Conservation (phyloP, 495 filamentous ascomycete genomes). For the Neurospora sp. region DNA sequence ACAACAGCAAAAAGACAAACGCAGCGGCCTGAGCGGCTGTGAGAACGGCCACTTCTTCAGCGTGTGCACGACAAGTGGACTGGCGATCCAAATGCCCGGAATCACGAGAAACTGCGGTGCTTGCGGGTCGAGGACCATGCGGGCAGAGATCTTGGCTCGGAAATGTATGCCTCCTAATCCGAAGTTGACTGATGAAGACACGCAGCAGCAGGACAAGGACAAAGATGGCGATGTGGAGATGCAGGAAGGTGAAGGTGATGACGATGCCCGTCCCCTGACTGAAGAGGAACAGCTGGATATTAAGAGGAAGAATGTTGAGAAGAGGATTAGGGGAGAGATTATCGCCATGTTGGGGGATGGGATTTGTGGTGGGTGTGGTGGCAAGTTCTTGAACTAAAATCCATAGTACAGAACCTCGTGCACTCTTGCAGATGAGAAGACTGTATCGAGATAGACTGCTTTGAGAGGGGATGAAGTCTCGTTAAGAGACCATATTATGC, state of each 20-base stretch:
- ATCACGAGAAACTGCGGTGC: slow-evolving; percentile 32
- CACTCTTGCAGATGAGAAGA: not conserved
- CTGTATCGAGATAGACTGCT: not conserved
- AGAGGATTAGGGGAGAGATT: slow-evolving; percentile 11
- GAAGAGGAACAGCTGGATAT: slow-evolving; percentile 7
- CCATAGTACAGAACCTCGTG: not conserved
- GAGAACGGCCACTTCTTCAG: slow-evolving; percentile 19
- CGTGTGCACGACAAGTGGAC: slow-evolving; percentile 33
- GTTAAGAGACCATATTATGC: not conserved
- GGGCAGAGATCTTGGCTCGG: slow-evolving; percentile 17
- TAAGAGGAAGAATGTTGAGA: slow-evolving; percentile 10
- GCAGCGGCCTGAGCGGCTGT: slow-evolving; percentile 17
- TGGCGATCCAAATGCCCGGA: slow-evolving; percentile 34
- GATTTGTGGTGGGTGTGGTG: slow-evolving; percentile 33
- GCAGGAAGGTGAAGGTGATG: not conserved
- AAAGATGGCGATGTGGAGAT: not conserved
- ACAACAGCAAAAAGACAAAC: not conserved
- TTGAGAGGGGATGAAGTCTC: not conserved
- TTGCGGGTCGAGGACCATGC: slow-evolving; percentile 32
- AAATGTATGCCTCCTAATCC: not conserved
- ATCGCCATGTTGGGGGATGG: slow-evolving; percentile 21
- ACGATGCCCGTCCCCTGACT: not conserved
- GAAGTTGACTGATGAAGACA: not conserved
- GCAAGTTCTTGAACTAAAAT: slow-evolving; percentile 32
- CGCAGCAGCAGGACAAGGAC: not conserved